phyloP scores from a whole-genome alignment of 2,329 filamentous ascomycete genomes.

The Paracoccidioides lutzii region DNA sequence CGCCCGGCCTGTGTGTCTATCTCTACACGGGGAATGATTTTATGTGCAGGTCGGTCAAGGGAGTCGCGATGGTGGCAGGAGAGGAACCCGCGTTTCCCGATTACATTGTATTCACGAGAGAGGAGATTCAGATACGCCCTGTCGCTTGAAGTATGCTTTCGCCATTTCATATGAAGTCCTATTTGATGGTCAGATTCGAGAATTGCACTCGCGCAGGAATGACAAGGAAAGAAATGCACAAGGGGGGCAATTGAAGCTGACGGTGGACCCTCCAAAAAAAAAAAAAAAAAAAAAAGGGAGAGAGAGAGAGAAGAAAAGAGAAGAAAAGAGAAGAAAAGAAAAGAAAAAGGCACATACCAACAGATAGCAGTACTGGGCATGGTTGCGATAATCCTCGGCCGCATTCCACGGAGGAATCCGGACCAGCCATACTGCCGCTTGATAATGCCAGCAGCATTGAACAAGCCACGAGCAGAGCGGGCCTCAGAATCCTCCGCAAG shows the following conservation, averaged over 20 bases:
- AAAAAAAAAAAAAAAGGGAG: neutral
- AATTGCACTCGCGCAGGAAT: too few species aligned
- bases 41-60: neutral
- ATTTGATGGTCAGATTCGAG: constrained; percentile 4
- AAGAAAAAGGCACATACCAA: constrained; percentile 48
- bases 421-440: constrained; percentile 68
- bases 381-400: constrained; percentile 82
- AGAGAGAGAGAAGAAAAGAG: neutral
- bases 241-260: too few species aligned
- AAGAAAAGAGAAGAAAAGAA: neutral
- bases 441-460: constrained; percentile 67
- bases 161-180: constrained; percentile 57
- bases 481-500: constrained; percentile 69
- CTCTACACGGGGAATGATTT: neutral
- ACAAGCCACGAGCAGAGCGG: constrained; percentile 68
- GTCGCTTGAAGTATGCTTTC: constrained; percentile 51
- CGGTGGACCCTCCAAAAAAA: too few species aligned
- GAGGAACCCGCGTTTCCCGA: constrained; percentile 12
- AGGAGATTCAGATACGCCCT: constrained; percentile 10
- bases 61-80: too few species aligned
- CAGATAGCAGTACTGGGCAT: constrained; percentile 99
- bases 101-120: constrained; percentile 3
- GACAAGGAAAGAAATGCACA: too few species aligned
- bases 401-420: constrained; percentile 88
- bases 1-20: neutral